A percentile compares a stretch with the other conserved stretches of the same genome.
Evolutionary conservation across 2,329 filamentous ascomycete genomes (phyloP).

Genomic region (Botrytis byssoidea): DNA sequence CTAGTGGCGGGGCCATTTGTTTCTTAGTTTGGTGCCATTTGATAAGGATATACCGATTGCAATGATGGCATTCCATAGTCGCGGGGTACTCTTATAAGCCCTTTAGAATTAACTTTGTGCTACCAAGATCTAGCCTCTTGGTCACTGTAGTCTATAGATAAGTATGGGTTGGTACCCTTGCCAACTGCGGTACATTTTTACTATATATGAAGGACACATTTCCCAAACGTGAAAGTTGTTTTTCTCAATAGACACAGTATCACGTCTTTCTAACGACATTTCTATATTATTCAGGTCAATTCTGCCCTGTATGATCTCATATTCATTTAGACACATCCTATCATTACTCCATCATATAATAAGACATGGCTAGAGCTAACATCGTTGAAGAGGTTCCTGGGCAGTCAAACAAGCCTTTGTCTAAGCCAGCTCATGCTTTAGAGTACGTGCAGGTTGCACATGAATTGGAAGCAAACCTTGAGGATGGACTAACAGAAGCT

Average conservation of each 20-base stretch:
- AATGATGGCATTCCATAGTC: not conserved
- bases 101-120: not conserved
- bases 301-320: slow-evolving; percentile 13
- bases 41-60: not conserved
- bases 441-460: slow-evolving; percentile 50
- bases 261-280: not conserved
- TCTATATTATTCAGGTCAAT: not conserved
- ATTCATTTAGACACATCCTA: slow-evolving; percentile 12
- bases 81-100: not conserved
- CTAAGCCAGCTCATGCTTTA: slow-evolving; percentile 62
- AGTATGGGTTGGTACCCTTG: not conserved
- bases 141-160: not conserved
- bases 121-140: slow-evolving; percentile 1
- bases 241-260: not conserved
- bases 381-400: slow-evolving; percentile 42
- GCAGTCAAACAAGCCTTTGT: slow-evolving; percentile 53
- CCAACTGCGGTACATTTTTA: not conserved
- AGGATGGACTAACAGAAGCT: slow-evolving; percentile 54
- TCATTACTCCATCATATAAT: slow-evolving; percentile 5
- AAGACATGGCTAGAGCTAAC: slow-evolving; percentile 6
- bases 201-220: not conserved
- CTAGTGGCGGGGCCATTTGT: not conserved
- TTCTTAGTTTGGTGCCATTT: not conserved
- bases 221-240: not conserved
- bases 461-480: slow-evolving; percentile 55